Base-by-base conservation (phyloP, 768 basidiomycete genomes). In the Botryobasidium botryosum region DNA sequence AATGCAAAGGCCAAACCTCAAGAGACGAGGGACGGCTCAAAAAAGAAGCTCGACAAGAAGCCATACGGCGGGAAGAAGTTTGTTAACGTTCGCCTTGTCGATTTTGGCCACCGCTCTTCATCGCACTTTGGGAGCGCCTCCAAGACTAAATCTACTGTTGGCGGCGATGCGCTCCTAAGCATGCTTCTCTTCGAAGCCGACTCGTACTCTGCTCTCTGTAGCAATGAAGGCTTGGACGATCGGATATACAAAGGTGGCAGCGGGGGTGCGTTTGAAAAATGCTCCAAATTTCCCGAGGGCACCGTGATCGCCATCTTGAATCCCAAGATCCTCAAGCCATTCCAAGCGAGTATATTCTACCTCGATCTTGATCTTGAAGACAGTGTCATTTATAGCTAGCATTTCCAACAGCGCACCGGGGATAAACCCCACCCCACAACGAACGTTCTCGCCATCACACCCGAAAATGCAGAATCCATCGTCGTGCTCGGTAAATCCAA, bases 181-280 rank as follows among this genome's bases (percentile, higher is more conserved):
- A 57, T 99, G 48, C 59, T 96, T 35, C 66, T 99, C 25, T 96
- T 97, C 53, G 88, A 97, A 57, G 70, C 88, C 20, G 88, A 96
- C 53, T 59, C 68, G 1, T 72, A 51, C 10, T 45, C 55, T 10
- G 26, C 40, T 35, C 21, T 31, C n/a, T 45, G 71, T 46, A 79
- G 82, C 46, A 55, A 69, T 10, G 54, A 78, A 12, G 67, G 66
- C 3, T 64, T 57, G 24, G 74, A 71, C 5, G 68, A 75, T 40
- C 69, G 67, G 7, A 66, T 79, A 0, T 92, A 90, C 59, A 73
- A 68, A 51, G 92, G 94, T 0, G 92, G 92, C 2, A 88, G 86
- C 51, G 74, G 77, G 5, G 94, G 94, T 4, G 91, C 90, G 3
- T 97, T 84, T 55, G 94, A 97, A 59, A 67, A 71, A 40, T 74